These are phyloP conservation scores for Fusarium sp. DNA, from an alignment of 2,329 filamentous ascomycete species.

Conservation along the genomic window DNA sequence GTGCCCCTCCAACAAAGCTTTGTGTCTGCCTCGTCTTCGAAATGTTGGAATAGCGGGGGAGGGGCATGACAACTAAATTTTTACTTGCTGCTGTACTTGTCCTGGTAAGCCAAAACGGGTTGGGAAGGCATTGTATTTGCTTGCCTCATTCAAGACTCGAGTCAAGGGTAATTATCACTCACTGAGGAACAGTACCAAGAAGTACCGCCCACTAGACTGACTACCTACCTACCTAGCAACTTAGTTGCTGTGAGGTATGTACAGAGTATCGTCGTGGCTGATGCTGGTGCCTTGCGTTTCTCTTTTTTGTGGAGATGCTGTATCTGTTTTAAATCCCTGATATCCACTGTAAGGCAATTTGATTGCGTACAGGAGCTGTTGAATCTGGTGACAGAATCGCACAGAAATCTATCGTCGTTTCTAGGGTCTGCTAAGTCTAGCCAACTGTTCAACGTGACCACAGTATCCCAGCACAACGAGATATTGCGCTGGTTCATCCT, in stretches of 20 bases:
- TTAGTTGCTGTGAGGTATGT: not conserved
- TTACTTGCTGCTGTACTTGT: not conserved
- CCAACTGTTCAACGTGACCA: constrained; percentile 19
- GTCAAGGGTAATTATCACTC: not conserved
- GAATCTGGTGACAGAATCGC: constrained; percentile 27
- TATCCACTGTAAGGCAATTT: constrained; percentile 20
- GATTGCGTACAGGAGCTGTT: constrained; percentile 20
- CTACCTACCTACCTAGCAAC: not conserved
- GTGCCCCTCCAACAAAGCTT: constrained; percentile 12
- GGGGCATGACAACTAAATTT: constrained; percentile 10
- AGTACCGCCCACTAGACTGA: not conserved
- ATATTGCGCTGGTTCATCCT: not conserved
- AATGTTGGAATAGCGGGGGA: constrained; percentile 24
- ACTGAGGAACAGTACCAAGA: not conserved
- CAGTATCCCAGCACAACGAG: not conserved
- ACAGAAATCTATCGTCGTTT: constrained; percentile 36
- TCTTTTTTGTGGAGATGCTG: constrained; percentile 12
- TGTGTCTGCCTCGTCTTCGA: not conserved
- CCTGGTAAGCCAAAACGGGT: not conserved
- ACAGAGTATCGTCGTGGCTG: constrained; percentile 1
- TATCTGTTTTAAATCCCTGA: constrained; percentile 17
- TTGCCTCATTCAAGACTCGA: not conserved
- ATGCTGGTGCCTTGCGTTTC: constrained; percentile 22
- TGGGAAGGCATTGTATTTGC: not conserved
- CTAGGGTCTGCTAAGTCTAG: constrained; percentile 18